Evolutionary conservation across 1,284 basidiomycete genomes (phyloP).

Genomic region (Macrocystidia cucumis): DNA sequence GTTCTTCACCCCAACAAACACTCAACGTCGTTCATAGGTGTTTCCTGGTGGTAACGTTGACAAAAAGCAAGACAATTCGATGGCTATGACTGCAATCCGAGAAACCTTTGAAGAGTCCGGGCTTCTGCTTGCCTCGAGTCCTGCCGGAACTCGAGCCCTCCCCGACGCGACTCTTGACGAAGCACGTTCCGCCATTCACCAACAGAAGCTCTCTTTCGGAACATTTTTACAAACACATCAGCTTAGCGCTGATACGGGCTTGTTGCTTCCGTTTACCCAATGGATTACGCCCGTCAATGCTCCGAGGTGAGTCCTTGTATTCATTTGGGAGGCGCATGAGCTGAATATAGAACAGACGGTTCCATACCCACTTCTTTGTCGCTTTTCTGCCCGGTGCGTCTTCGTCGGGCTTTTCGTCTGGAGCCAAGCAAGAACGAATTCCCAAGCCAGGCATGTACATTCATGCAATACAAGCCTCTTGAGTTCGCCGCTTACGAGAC

Average conservation of each 20-base stretch:
- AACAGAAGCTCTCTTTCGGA: constrained; percentile 39
- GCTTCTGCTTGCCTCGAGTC: constrained; percentile 47
- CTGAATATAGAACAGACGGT: constrained; percentile 36
- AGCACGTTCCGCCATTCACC: constrained; percentile 49
- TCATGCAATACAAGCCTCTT: not conserved
- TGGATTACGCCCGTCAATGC: constrained; percentile 57
- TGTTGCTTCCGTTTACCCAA: constrained; percentile 57
- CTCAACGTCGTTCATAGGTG: constrained; percentile 32
- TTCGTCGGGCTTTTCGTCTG: constrained; percentile 41
- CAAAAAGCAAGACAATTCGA: constrained; percentile 43
- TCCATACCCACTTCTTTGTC: constrained; percentile 61
- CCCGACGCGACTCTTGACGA: constrained; percentile 36
- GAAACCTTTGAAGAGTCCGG: constrained; percentile 73
- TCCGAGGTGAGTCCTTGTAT: constrained; percentile 34
- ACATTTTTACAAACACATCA: constrained; percentile 41
- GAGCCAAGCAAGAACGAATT: constrained; percentile 43
- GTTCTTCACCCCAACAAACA: not conserved
- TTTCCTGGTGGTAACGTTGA: constrained; percentile 71
- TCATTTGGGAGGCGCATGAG: constrained; percentile 1
- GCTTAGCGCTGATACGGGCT: constrained; percentile 33
- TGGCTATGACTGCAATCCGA: constrained; percentile 55
- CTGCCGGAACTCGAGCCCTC: constrained; percentile 14
- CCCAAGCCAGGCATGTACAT: constrained; percentile 42
- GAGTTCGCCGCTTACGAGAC: too few relatives aligned
- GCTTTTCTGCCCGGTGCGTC: constrained; percentile 42